A percentile compares a stretch with the other conserved stretches of the same genome.
These are phyloP conservation scores for Mortierella polycephala DNA, from an alignment of 371 early-diverging fungal genomes.

Conservation along the genomic window DNA sequence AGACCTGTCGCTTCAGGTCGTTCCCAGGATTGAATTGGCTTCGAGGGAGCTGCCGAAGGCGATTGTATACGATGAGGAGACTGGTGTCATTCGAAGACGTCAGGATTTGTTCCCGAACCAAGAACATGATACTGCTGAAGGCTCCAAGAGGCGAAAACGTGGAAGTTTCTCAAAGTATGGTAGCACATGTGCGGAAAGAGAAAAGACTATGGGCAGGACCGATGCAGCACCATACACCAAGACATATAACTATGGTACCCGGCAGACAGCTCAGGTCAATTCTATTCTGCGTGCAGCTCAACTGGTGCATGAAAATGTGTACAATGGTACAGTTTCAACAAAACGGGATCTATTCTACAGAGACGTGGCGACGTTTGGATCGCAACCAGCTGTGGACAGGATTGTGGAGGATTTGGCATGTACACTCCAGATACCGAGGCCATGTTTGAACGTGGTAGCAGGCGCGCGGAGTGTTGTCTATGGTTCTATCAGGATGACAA, in stretches of 20 bases:
- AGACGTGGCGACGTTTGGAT: constrained; percentile 26
- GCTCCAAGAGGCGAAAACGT: too few relatives aligned
- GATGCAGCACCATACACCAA: constrained; percentile 1
- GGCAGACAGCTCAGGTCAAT: background rate
- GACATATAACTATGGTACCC: background rate
- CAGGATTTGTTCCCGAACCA: background rate
- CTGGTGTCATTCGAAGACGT: constrained; percentile 20
- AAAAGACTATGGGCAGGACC: too few relatives aligned
- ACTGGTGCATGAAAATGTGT: constrained; percentile 26
- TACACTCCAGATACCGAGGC: constrained; percentile 27
- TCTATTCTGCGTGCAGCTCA: constrained; percentile 12
- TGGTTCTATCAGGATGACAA: constrained; percentile 24
- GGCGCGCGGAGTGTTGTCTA: constrained; percentile 26
- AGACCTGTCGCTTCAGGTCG: constrained; percentile 5
- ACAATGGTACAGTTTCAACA: constrained; percentile 4
- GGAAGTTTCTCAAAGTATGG: too few relatives aligned
- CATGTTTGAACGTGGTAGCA: constrained; percentile 35
- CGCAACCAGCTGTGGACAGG: constrained; percentile 22
- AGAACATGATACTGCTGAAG: background rate
- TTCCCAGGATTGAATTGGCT: constrained; percentile 2
- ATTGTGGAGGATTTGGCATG: constrained; percentile 41
- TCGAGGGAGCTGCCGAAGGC: background rate
- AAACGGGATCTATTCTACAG: constrained; percentile 42
- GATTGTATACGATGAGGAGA: constrained; percentile 18
- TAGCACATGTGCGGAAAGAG: too few relatives aligned